phyloP scores from a whole-genome alignment of 176 grass and related monocot species.

The Paspalum vaginatum region DNA sequence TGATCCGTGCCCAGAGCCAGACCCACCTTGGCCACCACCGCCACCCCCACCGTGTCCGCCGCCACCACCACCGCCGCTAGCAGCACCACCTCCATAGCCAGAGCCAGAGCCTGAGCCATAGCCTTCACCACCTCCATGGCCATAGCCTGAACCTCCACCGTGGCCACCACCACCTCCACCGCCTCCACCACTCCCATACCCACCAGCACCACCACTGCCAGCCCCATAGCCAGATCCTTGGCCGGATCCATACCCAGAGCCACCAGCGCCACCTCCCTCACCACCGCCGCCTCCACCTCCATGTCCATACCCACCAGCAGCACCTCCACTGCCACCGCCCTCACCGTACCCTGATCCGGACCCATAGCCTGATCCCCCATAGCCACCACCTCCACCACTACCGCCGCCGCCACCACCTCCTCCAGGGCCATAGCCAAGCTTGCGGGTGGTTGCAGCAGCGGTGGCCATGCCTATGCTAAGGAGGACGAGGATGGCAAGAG shows the following conservation, averaged over 20 bases:
- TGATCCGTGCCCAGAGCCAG: slow-evolving; percentile 34
- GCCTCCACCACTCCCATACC: slow-evolving; percentile 23
- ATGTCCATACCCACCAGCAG: not conserved
- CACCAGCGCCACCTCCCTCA: not conserved
- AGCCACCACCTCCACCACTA: slow-evolving; percentile 27
- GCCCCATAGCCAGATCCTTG: slow-evolving; percentile 4
- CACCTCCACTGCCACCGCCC: slow-evolving; percentile 40
- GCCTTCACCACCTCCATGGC: not conserved
- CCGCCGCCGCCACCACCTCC: slow-evolving; percentile 31
- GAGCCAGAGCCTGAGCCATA: not conserved
- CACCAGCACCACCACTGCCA: not conserved
- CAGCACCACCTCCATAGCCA: not conserved
- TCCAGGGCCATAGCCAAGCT: slow-evolving; percentile 24
- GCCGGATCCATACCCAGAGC: not conserved
- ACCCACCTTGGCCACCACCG: not conserved
- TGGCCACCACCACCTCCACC: not conserved
- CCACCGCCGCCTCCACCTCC: not conserved
- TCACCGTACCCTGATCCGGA: slow-evolving; percentile 37
- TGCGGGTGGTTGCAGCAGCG: not conserved
- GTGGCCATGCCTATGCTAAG: slow-evolving; percentile 44
- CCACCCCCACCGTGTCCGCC: not conserved
- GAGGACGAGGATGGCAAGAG: slow-evolving; percentile 48
- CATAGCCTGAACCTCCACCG: not conserved
- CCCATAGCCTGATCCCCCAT: slow-evolving; percentile 24
- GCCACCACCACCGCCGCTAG: not conserved